Conservation (phyloP, 1,284 basidiomycete genomes). For the Ceratobasidium theobromae region DNA sequence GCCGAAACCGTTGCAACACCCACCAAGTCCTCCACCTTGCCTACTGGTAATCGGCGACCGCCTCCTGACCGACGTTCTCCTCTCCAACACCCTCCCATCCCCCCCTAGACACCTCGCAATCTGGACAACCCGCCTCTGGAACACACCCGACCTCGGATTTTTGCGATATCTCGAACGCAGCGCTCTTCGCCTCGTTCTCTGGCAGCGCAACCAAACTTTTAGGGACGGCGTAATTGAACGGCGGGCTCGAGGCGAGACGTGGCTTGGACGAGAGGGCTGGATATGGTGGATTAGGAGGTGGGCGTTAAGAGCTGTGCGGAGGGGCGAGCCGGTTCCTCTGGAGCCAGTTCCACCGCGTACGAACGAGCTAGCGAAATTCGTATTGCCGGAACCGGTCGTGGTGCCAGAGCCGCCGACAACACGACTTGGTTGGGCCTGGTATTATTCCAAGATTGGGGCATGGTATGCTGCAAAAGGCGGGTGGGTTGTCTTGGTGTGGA, state of each 20-base stretch:
- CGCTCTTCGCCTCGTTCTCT: slow-evolving; percentile 33
- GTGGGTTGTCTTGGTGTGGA: slow-evolving; percentile 1
- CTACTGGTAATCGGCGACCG: slow-evolving; percentile 84
- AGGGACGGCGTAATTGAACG: neutral
- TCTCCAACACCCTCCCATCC: slow-evolving; percentile 66
- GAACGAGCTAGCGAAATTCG: slow-evolving; percentile 2
- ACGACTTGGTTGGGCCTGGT: slow-evolving; percentile 4
- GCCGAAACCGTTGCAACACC: too few species aligned
- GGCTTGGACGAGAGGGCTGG: slow-evolving; percentile 2
- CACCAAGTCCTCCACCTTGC: neutral
- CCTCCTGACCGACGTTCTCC: slow-evolving; percentile 85
- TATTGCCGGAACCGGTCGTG: neutral
- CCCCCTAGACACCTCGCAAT: slow-evolving; percentile 37
- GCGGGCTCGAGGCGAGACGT: slow-evolving; percentile 5
- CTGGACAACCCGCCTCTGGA: slow-evolving; percentile 34
- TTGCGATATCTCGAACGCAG: slow-evolving; percentile 43
- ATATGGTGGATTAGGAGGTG: neutral
- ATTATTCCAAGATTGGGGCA: slow-evolving; percentile 15
- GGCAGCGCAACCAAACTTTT: neutral
- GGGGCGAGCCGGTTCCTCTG: neutral
- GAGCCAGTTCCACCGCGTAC: neutral
- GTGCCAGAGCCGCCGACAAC: neutral
- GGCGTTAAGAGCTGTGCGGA: neutral
- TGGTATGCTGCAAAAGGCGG: neutral
- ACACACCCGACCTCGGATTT: slow-evolving; percentile 39